Percentiles rank a stretch among this genome's conserved stretches.
phyloP scores from a whole-genome alignment of 2,329 filamentous ascomycete genomes.

The Aspergillus phoenicis region DNA sequence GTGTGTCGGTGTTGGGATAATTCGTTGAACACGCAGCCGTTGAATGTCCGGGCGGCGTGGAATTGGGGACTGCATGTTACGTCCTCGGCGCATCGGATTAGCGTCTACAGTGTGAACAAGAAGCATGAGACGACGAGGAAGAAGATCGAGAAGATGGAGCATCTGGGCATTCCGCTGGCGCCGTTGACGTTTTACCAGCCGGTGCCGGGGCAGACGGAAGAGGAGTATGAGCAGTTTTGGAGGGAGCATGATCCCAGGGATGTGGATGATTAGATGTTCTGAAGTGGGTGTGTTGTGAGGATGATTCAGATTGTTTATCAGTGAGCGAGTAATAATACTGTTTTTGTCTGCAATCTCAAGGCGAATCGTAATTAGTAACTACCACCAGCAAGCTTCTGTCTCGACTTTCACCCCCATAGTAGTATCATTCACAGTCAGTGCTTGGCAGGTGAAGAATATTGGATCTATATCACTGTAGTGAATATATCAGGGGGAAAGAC shows the following conservation, averaged over 20 bases:
- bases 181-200: conserved; percentile 34
- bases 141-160: conserved; percentile 33
- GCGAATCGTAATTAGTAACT: too few relatives aligned
- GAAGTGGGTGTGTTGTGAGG: neutral
- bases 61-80: conserved; percentile 48
- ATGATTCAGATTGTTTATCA: neutral
- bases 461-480: too few relatives aligned
- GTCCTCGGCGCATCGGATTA: conserved; percentile 41
- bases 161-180: conserved; percentile 33
- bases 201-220: conserved; percentile 29
- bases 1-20: conserved; percentile 65
- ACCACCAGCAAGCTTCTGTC: too few relatives aligned
- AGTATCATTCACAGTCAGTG: too few relatives aligned
- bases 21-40: conserved; percentile 62
- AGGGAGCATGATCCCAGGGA: conserved; percentile 33
- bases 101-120: conserved; percentile 43
- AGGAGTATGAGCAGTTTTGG: conserved; percentile 38
- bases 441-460: too few relatives aligned
- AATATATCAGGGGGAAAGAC: too few relatives aligned
- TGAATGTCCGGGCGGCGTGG: conserved; percentile 58
- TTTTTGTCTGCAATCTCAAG: too few relatives aligned
- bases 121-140: conserved; percentile 28
- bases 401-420: too few relatives aligned
- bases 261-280: conserved; percentile 22
- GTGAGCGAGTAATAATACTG: too few relatives aligned